Base-by-base conservation (phyloP, 2,329 filamentous ascomycete genomes). In the Penicillium sp. region DNA sequence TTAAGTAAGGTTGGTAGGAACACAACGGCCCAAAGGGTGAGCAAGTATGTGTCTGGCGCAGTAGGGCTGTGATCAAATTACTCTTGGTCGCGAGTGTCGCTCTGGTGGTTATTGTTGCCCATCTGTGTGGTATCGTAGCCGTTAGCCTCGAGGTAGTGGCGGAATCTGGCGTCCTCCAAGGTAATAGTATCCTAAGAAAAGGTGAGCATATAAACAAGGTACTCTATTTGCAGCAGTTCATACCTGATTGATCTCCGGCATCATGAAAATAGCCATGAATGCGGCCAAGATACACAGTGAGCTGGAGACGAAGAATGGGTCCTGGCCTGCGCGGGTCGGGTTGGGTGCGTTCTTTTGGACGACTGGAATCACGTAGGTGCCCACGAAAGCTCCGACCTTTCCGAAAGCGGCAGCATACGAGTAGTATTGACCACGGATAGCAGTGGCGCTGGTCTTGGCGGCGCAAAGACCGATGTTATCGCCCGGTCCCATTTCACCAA, bases 381-480 rank as follows among this genome's bases (percentile, higher is more conserved):
- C 92, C 9, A 95, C 85, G 65, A 96, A 96, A 3, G 91, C 92
- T 49, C 78, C 78, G 19, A 80, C 67, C 62, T 80, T 80, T 39
- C 78, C 78, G 15, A 73, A 59, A 3, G 78, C 78, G 0, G 78
- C 78, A 8, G 78, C 78, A 50, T 79, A 77, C 9, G 76, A 84
- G 67, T 87, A 87, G 72, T 86, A 87, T 69, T 90, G 85, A 2
- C 92, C 92, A 39, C 92, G 84, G n/a, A 97, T 87, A 19, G 89
- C 88, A 5, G 92, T 96, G 0, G 92, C 91, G 67, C 87, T 92
- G 2, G 90, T 92, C 79, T 96, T 96, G 46, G 89, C 89, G 0
- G 92, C 92, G 31, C 95, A 75, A 0, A 96, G 82, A 3, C 92
- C 92, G 65, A 96, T 96, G 72, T 96, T 96, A 78, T 96, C 90